These are phyloP conservation scores for Solanum medicagineum DNA, from an alignment of 257 asterid species.

Conservation along the genomic window DNA sequence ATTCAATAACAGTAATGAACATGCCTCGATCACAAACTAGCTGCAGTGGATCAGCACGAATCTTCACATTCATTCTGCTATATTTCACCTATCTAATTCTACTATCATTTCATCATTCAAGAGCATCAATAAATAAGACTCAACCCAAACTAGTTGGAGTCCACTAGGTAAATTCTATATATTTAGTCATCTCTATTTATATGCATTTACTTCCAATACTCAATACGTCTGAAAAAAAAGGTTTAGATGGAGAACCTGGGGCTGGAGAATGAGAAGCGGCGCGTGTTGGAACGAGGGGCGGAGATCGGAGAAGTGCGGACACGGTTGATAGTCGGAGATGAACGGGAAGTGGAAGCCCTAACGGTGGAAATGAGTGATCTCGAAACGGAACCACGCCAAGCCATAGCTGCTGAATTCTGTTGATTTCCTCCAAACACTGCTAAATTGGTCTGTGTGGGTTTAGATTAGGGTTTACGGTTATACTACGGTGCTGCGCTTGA, in stretches of 20 bases:
- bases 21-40: background rate
- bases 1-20: background rate
- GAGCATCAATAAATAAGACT: background rate
- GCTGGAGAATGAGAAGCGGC: slow-evolving; percentile 61
- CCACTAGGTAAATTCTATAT: background rate
- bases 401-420: slow-evolving; percentile 33
- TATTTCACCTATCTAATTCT: background rate
- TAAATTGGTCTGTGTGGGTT: slow-evolving; percentile 14
- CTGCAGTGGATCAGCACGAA: background rate
- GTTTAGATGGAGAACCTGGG: slow-evolving; percentile 41
- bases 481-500: slow-evolving; percentile 10
- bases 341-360: slow-evolving; percentile 63
- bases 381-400: slow-evolving; percentile 82
- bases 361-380: slow-evolving; percentile 58
- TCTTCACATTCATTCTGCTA: background rate
- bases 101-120: background rate
- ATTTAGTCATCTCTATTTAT: background rate
- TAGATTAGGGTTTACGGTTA: slow-evolving; percentile 20
- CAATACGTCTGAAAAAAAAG: background rate
- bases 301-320: slow-evolving; percentile 46
- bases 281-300: slow-evolving; percentile 44
- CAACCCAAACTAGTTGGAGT: background rate
- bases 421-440: background rate
- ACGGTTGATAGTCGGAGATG: slow-evolving; percentile 46
- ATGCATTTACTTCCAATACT: background rate